Base-by-base conservation (phyloP, 345 rosid species). In the Lagerstroemia speciosa region DNA sequence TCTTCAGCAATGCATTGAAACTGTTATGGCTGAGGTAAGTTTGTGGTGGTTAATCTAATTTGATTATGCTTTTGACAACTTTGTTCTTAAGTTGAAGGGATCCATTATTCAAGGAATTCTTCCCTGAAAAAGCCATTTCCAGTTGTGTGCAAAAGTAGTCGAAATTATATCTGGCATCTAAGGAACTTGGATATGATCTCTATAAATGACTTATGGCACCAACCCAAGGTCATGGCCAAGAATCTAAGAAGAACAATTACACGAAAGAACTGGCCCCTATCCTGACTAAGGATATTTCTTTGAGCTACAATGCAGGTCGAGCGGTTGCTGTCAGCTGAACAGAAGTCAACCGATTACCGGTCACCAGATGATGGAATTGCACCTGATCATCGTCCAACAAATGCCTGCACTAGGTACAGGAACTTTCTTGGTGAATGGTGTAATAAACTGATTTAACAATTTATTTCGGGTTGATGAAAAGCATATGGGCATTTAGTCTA, bases 1-100 rank as follows among this genome's bases (percentile, higher is more conserved):
- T 81, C 98, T 94, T 76, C 99, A 92, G 73, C 97, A 87, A 74
- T 94, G 99, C 85, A 95, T 92, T 74, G 99, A 95, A 82, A 95
- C 99, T 79, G 97, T 95, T 75, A 90, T 90, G 92, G 97, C 99
- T 66, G 99, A 95, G 98, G 99, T 95, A 55, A 32, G 84, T 76
- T 72, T 67, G 55, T 62, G 7, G 36, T 61, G 37, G 26, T 45
- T 41, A 17, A 29, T 22, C n/a, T n/a, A n/a, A n/a, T n/a, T n/a
- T n/a, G n/a, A n/a, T n/a, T 1, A 30, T 40, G 60, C 22, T 43
- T 43, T 16, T n/a, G n/a, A n/a, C n/a, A n/a, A 43, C 48, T 11
- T 3, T 43, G 17, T 10, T 43, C 3, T 16, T 14, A 10, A 43
- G 48, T 43, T 3, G 4, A 43, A 43, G 48, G 16, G 15, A 10